phyloP scores from a whole-genome alignment of 192 early-diverging fungal species.

The Allomyces javanicus region DNA sequence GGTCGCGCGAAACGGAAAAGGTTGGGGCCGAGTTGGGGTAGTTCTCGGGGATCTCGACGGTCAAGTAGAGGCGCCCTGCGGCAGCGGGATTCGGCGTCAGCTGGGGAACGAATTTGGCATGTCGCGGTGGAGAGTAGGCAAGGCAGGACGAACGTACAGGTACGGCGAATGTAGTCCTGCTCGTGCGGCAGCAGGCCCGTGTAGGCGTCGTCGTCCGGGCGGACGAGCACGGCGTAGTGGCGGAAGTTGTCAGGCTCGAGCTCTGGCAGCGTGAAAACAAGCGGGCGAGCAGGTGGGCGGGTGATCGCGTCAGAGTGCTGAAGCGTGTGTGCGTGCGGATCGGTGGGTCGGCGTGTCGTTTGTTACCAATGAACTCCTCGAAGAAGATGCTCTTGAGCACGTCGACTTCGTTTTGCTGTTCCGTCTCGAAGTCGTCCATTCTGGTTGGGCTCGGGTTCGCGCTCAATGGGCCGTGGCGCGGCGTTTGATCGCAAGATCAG shows the following conservation, averaged over 20 bases:
- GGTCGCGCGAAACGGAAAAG: background rate
- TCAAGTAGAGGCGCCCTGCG: background rate
- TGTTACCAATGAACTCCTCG: slow-evolving; percentile 42
- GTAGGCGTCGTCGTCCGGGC: background rate
- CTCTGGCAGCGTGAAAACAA: background rate
- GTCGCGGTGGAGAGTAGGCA: too few relatives aligned
- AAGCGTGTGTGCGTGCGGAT: too few relatives aligned
- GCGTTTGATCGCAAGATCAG: too few relatives aligned
- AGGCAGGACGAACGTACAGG: background rate
- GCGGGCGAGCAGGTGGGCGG: too few relatives aligned
- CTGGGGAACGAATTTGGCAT: too few relatives aligned
- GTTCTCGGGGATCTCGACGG: background rate
- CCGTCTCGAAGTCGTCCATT: slow-evolving; percentile 41
- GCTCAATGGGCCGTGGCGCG: too few relatives aligned
- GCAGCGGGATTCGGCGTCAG: too few relatives aligned
- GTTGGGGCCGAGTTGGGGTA: background rate
- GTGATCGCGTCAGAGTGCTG: too few relatives aligned
- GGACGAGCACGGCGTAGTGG: background rate
- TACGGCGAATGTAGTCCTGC: background rate
- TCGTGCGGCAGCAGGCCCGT: background rate
- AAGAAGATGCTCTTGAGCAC: slow-evolving; percentile 65
- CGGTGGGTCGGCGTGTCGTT: too few relatives aligned
- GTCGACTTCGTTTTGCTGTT: slow-evolving; percentile 59
- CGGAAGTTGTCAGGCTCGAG: background rate
- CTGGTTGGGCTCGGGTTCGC: too few relatives aligned